phyloP scores from a whole-genome alignment of 768 basidiomycete species.

The Lanmaoa pseudosensibilis region DNA sequence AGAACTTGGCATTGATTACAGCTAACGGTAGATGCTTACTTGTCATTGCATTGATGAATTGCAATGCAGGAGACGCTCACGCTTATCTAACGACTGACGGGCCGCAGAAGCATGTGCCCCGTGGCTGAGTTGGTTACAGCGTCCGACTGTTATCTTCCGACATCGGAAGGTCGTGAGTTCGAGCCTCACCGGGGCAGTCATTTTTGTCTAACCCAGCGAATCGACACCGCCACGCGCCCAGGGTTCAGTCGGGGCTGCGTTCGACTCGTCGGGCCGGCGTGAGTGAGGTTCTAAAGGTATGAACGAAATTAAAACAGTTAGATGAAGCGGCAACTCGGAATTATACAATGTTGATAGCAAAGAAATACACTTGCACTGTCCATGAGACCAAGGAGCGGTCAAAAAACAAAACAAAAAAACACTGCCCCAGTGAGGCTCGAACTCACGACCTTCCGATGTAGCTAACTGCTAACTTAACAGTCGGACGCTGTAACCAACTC shows the following conservation, averaged over 20 bases:
- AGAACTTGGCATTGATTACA: neutral
- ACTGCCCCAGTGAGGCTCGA: constrained; percentile 66
- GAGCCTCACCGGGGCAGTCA: constrained; percentile 60
- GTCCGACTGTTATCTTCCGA: constrained; percentile 65
- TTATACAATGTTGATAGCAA: neutral
- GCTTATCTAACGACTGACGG: no score
- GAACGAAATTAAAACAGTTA: no score
- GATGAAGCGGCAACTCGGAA: neutral
- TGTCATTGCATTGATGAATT: no score
- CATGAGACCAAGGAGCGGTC: neutral
- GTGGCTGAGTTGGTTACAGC: constrained; percentile 79
- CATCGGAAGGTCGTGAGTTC: constrained; percentile 72
- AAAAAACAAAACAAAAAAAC: neutral
- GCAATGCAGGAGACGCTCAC: neutral
- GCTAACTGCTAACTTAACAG: constrained; percentile 53
- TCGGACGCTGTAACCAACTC: constrained; percentile 80
- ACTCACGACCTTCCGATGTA: constrained; percentile 67
- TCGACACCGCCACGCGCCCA: no score
- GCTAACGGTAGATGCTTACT: neutral
- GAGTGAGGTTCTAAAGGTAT: no score
- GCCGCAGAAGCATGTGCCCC: constrained; percentile 43
- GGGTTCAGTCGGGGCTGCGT: no score
- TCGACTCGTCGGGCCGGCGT: no score
- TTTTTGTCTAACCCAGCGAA: neutral
- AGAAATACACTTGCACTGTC: neutral